Evolutionary conservation across 495 filamentous ascomycete genomes (phyloP), one percentile per base, ranked within the genome.

Genomic region (Annulohypoxylon stygium): DNA sequence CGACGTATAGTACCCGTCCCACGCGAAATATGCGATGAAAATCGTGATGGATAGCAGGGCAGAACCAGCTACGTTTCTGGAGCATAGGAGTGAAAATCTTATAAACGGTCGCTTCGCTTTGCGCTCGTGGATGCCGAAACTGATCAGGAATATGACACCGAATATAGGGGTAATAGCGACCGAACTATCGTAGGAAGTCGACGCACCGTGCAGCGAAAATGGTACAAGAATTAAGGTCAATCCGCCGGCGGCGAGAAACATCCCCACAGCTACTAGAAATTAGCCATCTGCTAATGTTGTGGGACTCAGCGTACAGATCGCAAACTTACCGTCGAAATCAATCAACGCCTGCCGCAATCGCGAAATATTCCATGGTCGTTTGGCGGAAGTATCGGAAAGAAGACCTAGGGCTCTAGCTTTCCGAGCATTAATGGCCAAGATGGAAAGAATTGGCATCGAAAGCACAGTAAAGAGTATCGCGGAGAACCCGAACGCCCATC

Each of bases 51-150:
- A 81, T 6, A 91, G 79, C 16, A 88, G 58, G 66, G 86, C 90
- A n/a, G 90, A 88, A 23, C 89, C 89, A 0, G 91, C 68, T 30
- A 93, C 87, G 57, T 90, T 92, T 43, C 89, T 89, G 63, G 91
- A 86, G 62, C 77, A 84, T 60, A 93, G 80, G 2, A 92, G 81
- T 36, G 86, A 79, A 75, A 86, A 91, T 18, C 84, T 84, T 45
- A 93, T 83, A 74, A 93, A 91, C 75, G 59, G 86, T 85, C 10
- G 91, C 84, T 51, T 85, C 63, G 76, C 76, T 86, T 68, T 83
- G 84, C 78, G 73, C 41, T 93, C 91, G 80, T 85, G 91, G 0
- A 89, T 65, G 1, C 78, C 84, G 65, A 93, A 92, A 47, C 81
- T 82, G 43, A 90, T 80, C 37, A 92, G 76, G 2, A 89, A 78